phyloP scores from a whole-genome alignment of 2,329 filamentous ascomycete species.

The Pezicula carpinea region DNA sequence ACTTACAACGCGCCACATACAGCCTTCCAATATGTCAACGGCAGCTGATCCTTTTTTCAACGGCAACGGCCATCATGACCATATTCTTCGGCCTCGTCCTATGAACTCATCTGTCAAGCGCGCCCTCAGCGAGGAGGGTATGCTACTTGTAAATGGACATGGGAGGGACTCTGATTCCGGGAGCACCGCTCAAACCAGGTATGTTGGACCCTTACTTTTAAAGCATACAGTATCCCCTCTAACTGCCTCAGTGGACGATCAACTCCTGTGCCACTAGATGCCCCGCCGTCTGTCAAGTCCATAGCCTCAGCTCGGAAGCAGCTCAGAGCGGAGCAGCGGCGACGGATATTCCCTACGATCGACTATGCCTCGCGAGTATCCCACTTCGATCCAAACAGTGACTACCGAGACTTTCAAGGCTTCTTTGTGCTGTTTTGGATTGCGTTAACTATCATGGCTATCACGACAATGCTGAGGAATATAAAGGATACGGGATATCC shows the following conservation, averaged over 20 bases:
- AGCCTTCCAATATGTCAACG: conserved; percentile 21
- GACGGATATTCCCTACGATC: conserved; percentile 86
- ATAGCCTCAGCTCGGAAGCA: conserved; percentile 82
- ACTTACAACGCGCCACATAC: background rate
- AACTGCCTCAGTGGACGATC: conserved; percentile 61
- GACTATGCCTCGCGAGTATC: conserved; percentile 88
- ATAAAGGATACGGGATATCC: conserved; percentile 90
- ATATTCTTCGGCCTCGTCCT: conserved; percentile 27
- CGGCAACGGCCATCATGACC: conserved; percentile 22
- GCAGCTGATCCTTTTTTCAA: conserved; percentile 21
- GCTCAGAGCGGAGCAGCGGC: conserved; percentile 73
- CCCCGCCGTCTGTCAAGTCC: conserved; percentile 84
- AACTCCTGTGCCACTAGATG: conserved; percentile 81
- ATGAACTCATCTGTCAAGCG: conserved; percentile 22
- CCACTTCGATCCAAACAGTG: conserved; percentile 89
- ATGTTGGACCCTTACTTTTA: background rate
- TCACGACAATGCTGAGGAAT: conserved; percentile 89
- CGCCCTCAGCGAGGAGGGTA: conserved; percentile 19
- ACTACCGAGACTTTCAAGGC: conserved; percentile 90
- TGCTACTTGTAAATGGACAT: conserved; percentile 9
- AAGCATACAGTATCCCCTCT: conserved; percentile 2
- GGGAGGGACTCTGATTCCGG: conserved; percentile 16
- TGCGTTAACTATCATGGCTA: conserved; percentile 90
- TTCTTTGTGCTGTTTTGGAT: conserved; percentile 99
- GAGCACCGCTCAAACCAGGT: conserved; percentile 25